These are phyloP conservation scores for Lentithecium fluviatile DNA, from an alignment of 495 filamentous ascomycete genomes.

Conservation along the genomic window DNA sequence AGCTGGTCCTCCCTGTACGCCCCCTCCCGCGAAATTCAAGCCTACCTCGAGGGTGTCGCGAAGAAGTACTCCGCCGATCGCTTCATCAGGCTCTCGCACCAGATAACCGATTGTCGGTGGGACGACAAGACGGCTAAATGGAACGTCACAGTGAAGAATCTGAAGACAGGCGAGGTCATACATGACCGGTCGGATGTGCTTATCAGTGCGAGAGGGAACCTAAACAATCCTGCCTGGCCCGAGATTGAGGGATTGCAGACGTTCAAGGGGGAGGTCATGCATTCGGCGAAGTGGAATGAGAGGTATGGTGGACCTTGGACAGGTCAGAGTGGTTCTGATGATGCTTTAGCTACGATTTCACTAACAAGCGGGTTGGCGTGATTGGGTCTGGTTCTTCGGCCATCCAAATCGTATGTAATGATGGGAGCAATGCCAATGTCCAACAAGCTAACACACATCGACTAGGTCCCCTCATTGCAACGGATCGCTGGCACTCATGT, in stretches of 20 bases:
- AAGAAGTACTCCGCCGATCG: conserved; percentile 42
- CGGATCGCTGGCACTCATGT: conserved; percentile 32
- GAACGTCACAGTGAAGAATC: conserved; percentile 39
- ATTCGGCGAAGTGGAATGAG: conserved; percentile 41
- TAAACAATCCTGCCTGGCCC: conserved; percentile 43
- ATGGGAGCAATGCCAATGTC: too few relatives aligned
- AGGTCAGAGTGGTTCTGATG: neutral
- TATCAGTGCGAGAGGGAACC: conserved; percentile 37
- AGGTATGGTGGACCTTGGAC: neutral
- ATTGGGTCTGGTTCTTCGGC: conserved; percentile 42
- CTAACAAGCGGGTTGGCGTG: conserved; percentile 41
- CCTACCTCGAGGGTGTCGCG: conserved; percentile 38
- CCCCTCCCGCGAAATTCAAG: conserved; percentile 39
- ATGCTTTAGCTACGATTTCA: conserved; percentile 37
- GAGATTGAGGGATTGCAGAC: conserved; percentile 37
- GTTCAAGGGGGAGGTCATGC: conserved; percentile 43
- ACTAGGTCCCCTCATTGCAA: conserved; percentile 40
- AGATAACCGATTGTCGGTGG: conserved; percentile 36
- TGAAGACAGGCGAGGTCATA: conserved; percentile 27
- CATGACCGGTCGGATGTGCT: conserved; percentile 38
- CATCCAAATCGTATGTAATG: conserved; percentile 45
- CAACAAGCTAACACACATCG: too few relatives aligned
- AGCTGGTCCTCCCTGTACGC: conserved; percentile 42
- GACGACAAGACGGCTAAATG: conserved; percentile 36
- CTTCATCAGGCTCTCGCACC: conserved; percentile 40